Evolutionary conservation across 202 grass and related monocot genomes (phyloP).

Genomic region (Dendrocalamus latiflorus): DNA sequence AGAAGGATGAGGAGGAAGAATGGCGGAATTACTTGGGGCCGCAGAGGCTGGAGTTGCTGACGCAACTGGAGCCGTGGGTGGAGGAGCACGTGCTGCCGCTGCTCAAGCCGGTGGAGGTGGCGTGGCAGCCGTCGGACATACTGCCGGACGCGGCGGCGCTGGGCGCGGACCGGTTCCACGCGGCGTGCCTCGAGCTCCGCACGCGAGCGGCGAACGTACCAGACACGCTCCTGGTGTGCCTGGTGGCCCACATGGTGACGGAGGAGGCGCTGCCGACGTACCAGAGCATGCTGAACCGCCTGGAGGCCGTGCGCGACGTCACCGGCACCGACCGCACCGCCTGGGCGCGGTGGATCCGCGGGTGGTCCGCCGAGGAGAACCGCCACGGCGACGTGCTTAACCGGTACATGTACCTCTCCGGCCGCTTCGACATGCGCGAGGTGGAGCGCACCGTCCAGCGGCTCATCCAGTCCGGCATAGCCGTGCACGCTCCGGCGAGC

Average conservation of each 20-base stretch:
- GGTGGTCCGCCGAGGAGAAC: constrained; percentile 72
- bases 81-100: constrained; percentile 36
- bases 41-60: constrained; percentile 11
- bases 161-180: constrained; percentile 44
- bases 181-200: constrained; percentile 36
- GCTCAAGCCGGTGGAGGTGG: constrained; percentile 43
- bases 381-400: constrained; percentile 40
- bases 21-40: constrained; percentile 2
- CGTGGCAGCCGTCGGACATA: constrained; percentile 28
- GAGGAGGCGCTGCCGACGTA: constrained; percentile 66
- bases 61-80: constrained; percentile 39
- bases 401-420: constrained; percentile 18
- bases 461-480: constrained; percentile 19
- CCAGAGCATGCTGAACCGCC: constrained; percentile 46
- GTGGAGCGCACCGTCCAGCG: constrained; percentile 28
- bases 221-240: constrained; percentile 44
- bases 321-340: constrained; percentile 33
- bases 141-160: constrained; percentile 27
- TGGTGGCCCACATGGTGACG: constrained; percentile 54
- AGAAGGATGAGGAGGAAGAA: not conserved
- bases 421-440: constrained; percentile 27
- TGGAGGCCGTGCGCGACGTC: constrained; percentile 39
- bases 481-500: constrained; percentile 23
- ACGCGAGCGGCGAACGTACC: constrained; percentile 18
- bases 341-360: constrained; percentile 57